A percentile compares a stretch with the other conserved stretches of the same genome.
Conservation (phyloP, 208 protist species). For the Leishmania gerbilli region DNA sequence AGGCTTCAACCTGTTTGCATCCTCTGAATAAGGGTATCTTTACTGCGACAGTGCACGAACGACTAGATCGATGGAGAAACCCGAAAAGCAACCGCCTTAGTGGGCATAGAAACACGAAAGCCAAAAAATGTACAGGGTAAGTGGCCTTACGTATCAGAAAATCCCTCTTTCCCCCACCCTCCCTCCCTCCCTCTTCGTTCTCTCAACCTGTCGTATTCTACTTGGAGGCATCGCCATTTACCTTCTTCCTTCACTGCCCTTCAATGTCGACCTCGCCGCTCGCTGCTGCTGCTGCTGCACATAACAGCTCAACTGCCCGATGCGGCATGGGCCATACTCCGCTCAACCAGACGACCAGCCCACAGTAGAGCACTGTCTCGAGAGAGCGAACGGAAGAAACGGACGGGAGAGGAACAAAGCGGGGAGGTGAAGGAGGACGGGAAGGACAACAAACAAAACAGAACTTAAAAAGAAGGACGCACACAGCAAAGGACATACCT, state of each 20-base stretch:
- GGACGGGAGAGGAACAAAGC: not conserved
- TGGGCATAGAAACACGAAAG: not conserved
- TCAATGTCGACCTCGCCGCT: not conserved
- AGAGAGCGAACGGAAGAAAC: constrained; percentile 12
- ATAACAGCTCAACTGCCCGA: not conserved
- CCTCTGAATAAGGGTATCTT: not conserved
- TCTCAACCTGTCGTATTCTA: not conserved
- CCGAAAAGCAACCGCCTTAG: not conserved
- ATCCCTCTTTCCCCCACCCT: not conserved
- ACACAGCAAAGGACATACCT: constrained; percentile 8
- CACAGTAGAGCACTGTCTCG: not conserved
- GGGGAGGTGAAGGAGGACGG: not conserved
- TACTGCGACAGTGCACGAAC: not conserved
- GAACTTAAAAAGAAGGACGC: not conserved
- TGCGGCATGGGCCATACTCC: not conserved
- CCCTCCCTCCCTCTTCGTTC: not conserved
- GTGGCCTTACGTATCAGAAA: constrained; percentile 5
- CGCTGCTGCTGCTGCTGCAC: not conserved
- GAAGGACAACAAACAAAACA: not conserved
- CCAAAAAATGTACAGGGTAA: constrained; percentile 31
- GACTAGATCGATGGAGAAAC: not conserved
- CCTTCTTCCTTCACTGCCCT: not conserved
- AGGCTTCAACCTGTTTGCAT: not conserved
- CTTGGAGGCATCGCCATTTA: not conserved
- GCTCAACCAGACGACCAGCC: not conserved